phyloP scores from a whole-genome alignment of 306 rosid species.

The Fragaria nilgerrensis region DNA sequence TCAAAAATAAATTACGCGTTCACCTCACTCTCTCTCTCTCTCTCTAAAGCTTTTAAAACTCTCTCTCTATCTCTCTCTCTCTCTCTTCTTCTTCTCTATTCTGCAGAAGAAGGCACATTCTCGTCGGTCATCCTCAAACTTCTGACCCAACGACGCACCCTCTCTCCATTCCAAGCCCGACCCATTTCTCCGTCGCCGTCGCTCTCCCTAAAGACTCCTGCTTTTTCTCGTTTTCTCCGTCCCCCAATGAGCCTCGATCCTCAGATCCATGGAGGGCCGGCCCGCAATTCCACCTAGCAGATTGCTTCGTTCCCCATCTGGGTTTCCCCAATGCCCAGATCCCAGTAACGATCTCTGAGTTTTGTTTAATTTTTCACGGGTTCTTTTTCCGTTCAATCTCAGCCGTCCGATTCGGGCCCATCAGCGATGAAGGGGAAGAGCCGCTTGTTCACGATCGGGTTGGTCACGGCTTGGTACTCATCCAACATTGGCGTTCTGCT shows the following conservation, averaged over 20 bases:
- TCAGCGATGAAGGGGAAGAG: conserved; percentile 57
- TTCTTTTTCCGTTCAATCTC: conserved; percentile 19
- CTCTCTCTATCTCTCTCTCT: neutral
- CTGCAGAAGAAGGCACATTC: conserved; percentile 39
- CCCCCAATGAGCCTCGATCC: conserved; percentile 43
- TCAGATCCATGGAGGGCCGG: conserved; percentile 66
- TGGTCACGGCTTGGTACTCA: conserved; percentile 80
- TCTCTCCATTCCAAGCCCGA: conserved; percentile 27
- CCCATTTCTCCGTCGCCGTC: conserved; percentile 15
- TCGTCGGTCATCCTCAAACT: conserved; percentile 39
- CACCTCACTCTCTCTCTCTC: conserved; percentile 17
- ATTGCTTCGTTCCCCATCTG: conserved; percentile 14
- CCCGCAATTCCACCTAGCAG: conserved; percentile 23
- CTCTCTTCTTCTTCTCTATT: conserved; percentile 7
- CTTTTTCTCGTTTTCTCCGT: neutral
- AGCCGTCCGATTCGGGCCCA: conserved; percentile 45
- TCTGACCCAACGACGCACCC: conserved; percentile 22
- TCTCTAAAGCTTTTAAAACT: conserved; percentile 9
- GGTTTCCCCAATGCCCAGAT: conserved; percentile 48
- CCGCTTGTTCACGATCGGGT: conserved; percentile 81
- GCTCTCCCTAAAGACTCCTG: neutral
- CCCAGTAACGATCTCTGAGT: conserved; percentile 20
- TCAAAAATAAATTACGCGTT: conserved; percentile 37
- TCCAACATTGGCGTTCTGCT: conserved; percentile 96
- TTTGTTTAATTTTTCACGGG: neutral